phyloP scores from a whole-genome alignment of 352 stramenopile genomes.

The Bremia lactucae region DNA sequence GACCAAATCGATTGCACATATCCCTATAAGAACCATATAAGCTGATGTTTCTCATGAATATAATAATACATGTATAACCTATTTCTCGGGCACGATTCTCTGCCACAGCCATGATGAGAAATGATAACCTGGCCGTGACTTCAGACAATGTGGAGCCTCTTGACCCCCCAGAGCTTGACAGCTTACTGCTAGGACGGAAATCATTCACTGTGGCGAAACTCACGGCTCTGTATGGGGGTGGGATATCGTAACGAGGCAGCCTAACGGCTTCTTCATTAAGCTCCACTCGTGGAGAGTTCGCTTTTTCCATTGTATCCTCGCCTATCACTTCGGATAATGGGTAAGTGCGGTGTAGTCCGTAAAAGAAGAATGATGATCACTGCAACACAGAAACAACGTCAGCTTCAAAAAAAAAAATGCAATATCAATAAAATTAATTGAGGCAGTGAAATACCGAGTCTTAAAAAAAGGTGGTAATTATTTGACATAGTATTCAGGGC shows the following conservation, averaged over 20 bases:
- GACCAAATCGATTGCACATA: slow-evolving; percentile 62
- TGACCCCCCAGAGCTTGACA: slow-evolving; percentile 10
- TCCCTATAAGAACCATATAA: slow-evolving; percentile 15
- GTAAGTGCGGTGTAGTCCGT: slow-evolving; percentile 9
- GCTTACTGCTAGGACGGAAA: not conserved
- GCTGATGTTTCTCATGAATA: not conserved
- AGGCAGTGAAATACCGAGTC: too few relatives aligned
- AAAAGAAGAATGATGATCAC: slow-evolving; percentile 28
- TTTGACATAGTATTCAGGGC: too few relatives aligned
- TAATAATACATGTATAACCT: slow-evolving; percentile 15
- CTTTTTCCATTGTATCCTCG: slow-evolving; percentile 13
- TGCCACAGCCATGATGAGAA: slow-evolving; percentile 47
- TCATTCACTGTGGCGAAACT: not conserved
- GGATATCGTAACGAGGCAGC: slow-evolving; percentile 24
- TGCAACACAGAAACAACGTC: slow-evolving; percentile 18
- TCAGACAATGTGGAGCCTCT: slow-evolving; percentile 12
- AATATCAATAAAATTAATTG: too few relatives aligned
- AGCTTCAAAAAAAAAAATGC: too few relatives aligned
- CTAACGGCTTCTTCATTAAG: slow-evolving; percentile 20
- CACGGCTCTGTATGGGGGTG: slow-evolving; percentile 13
- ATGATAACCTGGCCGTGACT: slow-evolving; percentile 22
- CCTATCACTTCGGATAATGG: slow-evolving; percentile 6
- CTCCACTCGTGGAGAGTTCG: slow-evolving; percentile 12
- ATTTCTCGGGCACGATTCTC: slow-evolving; percentile 54
- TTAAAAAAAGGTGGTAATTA: too few relatives aligned